phyloP scores from a whole-genome alignment of 108 stramenopile species.

The Pseudonitzschia delicatissima region DNA sequence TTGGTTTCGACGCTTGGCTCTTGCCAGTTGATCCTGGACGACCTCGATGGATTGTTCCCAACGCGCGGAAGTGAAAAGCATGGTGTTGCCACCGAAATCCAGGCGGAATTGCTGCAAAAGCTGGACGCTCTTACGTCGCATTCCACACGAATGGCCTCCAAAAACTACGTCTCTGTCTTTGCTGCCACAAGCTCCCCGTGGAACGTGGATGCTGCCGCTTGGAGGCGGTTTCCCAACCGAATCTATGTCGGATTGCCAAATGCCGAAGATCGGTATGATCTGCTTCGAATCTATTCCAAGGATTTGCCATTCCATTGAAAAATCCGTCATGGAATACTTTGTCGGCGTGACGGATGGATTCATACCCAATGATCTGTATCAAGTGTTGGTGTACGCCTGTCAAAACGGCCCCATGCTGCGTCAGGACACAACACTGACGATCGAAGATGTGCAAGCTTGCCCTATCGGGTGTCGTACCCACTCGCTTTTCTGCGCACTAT shows the following conservation, averaged over 20 bases:
- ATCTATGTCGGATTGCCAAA: conserved; percentile 86
- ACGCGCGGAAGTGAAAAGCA: conserved; percentile 50
- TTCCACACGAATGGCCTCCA: not conserved
- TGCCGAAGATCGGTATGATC: conserved; percentile 52
- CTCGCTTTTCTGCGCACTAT: conserved; percentile 43
- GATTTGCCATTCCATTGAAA: conserved; percentile 28
- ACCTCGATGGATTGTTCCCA: conserved; percentile 92
- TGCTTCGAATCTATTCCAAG: conserved; percentile 52
- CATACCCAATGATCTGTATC: conserved; percentile 64
- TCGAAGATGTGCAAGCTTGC: conserved; percentile 53
- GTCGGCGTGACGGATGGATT: conserved; percentile 56
- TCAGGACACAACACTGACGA: conserved; percentile 35
- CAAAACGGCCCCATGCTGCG: conserved; percentile 52
- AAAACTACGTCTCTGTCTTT: conserved; percentile 54
- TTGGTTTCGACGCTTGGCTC: conserved; percentile 40
- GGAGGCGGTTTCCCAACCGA: conserved; percentile 81
- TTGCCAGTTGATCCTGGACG: conserved; percentile 89
- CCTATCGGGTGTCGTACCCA: conserved; percentile 40
- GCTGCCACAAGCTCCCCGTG: conserved; percentile 95
- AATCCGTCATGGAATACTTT: conserved; percentile 35
- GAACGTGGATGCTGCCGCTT: conserved; percentile 91
- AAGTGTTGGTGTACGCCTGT: conserved; percentile 67
- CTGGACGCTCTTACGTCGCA: conserved; percentile 78
- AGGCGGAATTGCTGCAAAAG: conserved; percentile 95
- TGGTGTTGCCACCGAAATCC: conserved; percentile 88